phyloP scores from a whole-genome alignment of 2,329 filamentous ascomycete species.

The Apiospora phragmitis region DNA sequence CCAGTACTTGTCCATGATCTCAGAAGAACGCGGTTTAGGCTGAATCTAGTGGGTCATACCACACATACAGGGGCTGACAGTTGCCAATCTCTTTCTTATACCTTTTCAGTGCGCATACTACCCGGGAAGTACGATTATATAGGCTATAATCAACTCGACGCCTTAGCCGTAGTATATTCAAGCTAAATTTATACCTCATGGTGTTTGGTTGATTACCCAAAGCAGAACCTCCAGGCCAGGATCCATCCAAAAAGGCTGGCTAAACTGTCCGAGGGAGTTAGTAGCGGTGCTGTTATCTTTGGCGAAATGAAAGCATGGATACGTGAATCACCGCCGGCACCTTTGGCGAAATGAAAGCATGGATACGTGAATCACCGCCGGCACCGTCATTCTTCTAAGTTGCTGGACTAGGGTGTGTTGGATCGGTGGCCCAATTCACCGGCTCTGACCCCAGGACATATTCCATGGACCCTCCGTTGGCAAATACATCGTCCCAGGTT shows the following conservation, averaged over 20 bases:
- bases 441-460: constrained; percentile 60
- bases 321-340: background rate
- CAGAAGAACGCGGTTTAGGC: too few species aligned
- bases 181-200: too few species aligned
- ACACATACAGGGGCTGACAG: too few species aligned
- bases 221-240: background rate
- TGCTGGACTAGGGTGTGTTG: constrained; percentile 62
- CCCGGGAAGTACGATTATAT: background rate
- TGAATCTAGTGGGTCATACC: too few species aligned
- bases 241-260: background rate
- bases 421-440: constrained; percentile 58
- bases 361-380: background rate
- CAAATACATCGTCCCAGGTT: constrained; percentile 66
- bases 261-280: background rate
- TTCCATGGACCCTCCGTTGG: constrained; percentile 60
- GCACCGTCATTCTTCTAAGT: constrained; percentile 19
- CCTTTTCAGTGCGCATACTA: background rate
- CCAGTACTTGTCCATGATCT: too few species aligned
- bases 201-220: background rate
- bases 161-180: background rate
- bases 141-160: background rate
- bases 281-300: background rate
- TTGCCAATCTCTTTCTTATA: too few species aligned
- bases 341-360: background rate
- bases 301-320: background rate